Conservation (phyloP, 176 grass and related monocot species). For the Bothriochloa decipiens region DNA sequence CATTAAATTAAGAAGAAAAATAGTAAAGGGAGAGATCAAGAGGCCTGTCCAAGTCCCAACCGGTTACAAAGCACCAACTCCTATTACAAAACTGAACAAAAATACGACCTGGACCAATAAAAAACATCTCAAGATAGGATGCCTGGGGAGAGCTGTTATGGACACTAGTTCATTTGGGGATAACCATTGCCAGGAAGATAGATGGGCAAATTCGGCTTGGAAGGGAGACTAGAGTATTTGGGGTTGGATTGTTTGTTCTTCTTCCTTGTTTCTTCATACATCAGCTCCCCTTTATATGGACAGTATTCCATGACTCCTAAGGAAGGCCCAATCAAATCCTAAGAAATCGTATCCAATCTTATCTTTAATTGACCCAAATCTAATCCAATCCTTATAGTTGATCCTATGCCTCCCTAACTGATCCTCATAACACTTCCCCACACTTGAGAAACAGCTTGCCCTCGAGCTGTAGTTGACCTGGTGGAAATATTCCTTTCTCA, state of each 20-base stretch:
- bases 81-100: background rate
- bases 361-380: background rate
- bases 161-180: background rate
- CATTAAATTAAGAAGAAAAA: background rate
- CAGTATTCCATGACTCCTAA: background rate
- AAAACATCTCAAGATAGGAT: background rate
- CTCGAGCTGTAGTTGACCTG: background rate
- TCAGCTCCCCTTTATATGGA: background rate
- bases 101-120: background rate
- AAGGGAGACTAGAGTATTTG: background rate
- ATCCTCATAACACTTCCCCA: background rate
- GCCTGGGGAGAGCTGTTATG: background rate
- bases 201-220: background rate
- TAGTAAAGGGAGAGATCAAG: background rate
- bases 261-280: background rate
- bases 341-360: background rate
- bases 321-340: background rate
- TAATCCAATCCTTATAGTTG: background rate
- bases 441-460: background rate
- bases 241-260: constrained; percentile 3
- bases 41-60: background rate
- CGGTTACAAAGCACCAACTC: background rate
- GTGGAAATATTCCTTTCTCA: background rate
- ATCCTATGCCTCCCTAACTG: background rate
- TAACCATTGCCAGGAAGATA: background rate